Conservation (phyloP, 2,329 filamentous ascomycete species). For the Herpotrichia juniperi region DNA sequence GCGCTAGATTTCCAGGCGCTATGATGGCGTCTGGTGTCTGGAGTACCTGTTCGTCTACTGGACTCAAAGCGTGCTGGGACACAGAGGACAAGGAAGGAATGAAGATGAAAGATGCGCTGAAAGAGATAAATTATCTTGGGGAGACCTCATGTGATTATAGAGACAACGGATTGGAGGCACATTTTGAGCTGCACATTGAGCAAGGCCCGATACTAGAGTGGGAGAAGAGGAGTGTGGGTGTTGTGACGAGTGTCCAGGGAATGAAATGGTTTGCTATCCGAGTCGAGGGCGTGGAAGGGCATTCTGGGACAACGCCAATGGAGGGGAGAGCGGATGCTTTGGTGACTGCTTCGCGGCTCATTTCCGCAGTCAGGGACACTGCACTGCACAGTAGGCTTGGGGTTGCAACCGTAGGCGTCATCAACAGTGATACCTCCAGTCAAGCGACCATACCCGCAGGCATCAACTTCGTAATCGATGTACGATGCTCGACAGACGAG, state of each 20-base stretch:
- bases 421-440: constrained; percentile 33
- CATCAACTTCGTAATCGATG: constrained; percentile 34
- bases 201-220: constrained; percentile 76
- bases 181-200: constrained; percentile 85
- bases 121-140: constrained; percentile 40
- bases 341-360: constrained; percentile 32
- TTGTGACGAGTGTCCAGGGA: constrained; percentile 74
- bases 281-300: constrained; percentile 40
- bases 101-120: constrained; percentile 47
- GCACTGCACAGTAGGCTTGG: constrained; percentile 24
- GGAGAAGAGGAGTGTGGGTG: constrained; percentile 64
- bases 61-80: constrained; percentile 32
- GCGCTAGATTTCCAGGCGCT: constrained; percentile 74
- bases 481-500: constrained; percentile 32
- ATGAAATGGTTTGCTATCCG: constrained; percentile 67
- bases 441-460: constrained; percentile 37
- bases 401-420: constrained; percentile 36
- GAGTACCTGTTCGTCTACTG: constrained; percentile 58
- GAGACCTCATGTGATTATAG: constrained; percentile 59
- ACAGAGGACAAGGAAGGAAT: constrained; percentile 58
- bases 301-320: constrained; percentile 71
- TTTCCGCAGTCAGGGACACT: constrained; percentile 30
- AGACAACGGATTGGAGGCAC: constrained; percentile 68
- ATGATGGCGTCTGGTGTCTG: constrained; percentile 78
- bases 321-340: constrained; percentile 57